Evolutionary conservation across 2,329 filamentous ascomycete species (phyloP), one percentile per base, ranked within the genome.

Genomic region (Claviceps spartinae): DNA sequence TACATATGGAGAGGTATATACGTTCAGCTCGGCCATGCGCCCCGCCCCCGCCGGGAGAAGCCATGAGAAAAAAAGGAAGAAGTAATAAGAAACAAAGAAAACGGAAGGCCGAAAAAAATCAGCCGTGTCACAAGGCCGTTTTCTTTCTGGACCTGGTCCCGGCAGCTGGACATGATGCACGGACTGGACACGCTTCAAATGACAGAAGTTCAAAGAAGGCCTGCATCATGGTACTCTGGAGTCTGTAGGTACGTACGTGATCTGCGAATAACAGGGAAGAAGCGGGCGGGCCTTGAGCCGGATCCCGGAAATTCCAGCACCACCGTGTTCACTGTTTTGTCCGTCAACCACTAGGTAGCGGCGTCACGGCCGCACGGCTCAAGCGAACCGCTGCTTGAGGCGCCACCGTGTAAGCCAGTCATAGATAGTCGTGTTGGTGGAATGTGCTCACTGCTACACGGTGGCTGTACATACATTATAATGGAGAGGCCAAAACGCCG

Each of bases 301-400:
- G 51, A 55, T 55, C 52, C 50, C 54, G 54, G 52, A 48, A 53
- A 43, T 26, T 14, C 18, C 7, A 48, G 41, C 49, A 49, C 46
- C 46, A 41, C 41, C 46, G 22, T 43, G 38, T 18, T 18, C 18
- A 18, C 18, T 18, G 18, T 43, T 47, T 46, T 26, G 36, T 38
- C 50, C 42, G 44, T 26, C 26, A 34, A 13, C 16, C 47, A 16
- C 47, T 36, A 16, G 18, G 18, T 18, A 18, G 13, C 26, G 41
- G 44, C 44, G 22, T 46, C 42, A 38, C 47, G 46, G 48, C 54
- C 52, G n/a, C n/a, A n/a, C n/a, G n/a, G n/a, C n/a, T n/a, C n/a
- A n/a, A n/a, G n/a, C n/a, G n/a, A n/a, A n/a, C n/a, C n/a, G n/a
- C n/a, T n/a, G n/a, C n/a, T 30, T 30, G 3, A 45, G 51, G 26